Evolutionary conservation across 768 basidiomycete species (phyloP), one percentile per base, ranked within the genome.

Genomic region (Hygrophorus pudorinus): DNA sequence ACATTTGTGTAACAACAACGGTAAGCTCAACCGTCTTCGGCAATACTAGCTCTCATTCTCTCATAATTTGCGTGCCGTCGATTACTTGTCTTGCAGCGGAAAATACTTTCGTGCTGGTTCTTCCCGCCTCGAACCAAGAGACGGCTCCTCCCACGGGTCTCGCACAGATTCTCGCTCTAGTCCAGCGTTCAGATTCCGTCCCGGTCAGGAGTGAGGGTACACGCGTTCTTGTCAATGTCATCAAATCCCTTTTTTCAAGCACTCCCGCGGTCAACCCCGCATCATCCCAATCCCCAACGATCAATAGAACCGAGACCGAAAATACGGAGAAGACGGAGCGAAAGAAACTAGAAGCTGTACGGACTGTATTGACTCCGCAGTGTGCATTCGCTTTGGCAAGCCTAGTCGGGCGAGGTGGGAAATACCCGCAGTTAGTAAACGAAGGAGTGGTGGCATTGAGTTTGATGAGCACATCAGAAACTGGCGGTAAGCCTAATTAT

Each of bases 131-230:
- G 9, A 55, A 51, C 40, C 49, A 54, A 38, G 54, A 58, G 2
- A n/a, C n/a, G n/a, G n/a, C n/a, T n/a, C n/a, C n/a, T 13, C 52
- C 65, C 1, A 76, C 75, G 17, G 76, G 79, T 1, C 64, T 91
- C 33, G 65, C 76, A 4, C 79, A 79, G 46, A 74, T 98, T 36
- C 67, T 96, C 27, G 76, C 75, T 5, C 71, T 99, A 14, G 71
- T 85, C 21, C 71, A 73, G 40, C 81, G 90, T 33, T 83, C 90
- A 4, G 85, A 93, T 53, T 83, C 83, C 14, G 65, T 86, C 2
- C 78, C 88, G 1, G 69, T 93, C 29, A 85, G 84, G 62, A 91
- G 85, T 56, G 94, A 99, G 65, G 86, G 86, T 24, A 84, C 90
- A 13, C 80, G 94, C 14, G 78, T 93, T 2, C 65, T 96, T 33